Base-by-base conservation (phyloP, 345 rosid species). In the Aethionema arabicum region DNA sequence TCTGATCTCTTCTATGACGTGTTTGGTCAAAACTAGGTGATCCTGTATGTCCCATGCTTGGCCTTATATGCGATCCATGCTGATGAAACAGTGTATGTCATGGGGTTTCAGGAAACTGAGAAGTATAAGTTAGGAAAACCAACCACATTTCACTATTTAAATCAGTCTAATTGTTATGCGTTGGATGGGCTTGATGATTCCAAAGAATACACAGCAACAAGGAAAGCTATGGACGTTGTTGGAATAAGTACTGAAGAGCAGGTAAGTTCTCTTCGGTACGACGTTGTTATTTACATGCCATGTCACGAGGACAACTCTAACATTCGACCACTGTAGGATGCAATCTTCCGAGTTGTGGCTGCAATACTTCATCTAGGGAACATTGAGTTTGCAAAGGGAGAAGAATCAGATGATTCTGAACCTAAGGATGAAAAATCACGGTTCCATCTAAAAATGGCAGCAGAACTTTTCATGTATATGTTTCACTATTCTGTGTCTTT, bases 331-430 rank as follows among this genome's bases (percentile, higher is more conserved):
- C 64, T 45, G 33, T 68, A 93, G 99, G 97, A 93, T 72, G 91
- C 81, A 29, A 82, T 93, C 72, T 93, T 93, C 69, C 84, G 80
- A 30, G 87, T 90, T 71, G 96, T 93, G 59, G 99, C 99, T 67
- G 97, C 96, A 63, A 85, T 93, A 65, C 97, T 93, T 63, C 99
- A 93, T 79, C 86, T 93, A 72, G 99, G 99, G 46, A 93, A 93
- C 71, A 66, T 87, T 51, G 90, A 90, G 72, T 90, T 93, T 69
- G 75, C 77, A 38, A 93, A 85, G 81, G 91, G 90, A 47, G 84
- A 82, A 73, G 96, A 90, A 70, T 56, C 79, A 40, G 99, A 93
- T 76, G 81, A 87, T 56, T 78, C 99, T 14, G 69, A 77, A 75
- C 95, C 97, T 4, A 90, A 84, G 78, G 97, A 93, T 72, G 96